Evolutionary conservation across 768 basidiomycete species (phyloP), one percentile per base, ranked within the genome.

Genomic region (Leccinellum luteum): DNA sequence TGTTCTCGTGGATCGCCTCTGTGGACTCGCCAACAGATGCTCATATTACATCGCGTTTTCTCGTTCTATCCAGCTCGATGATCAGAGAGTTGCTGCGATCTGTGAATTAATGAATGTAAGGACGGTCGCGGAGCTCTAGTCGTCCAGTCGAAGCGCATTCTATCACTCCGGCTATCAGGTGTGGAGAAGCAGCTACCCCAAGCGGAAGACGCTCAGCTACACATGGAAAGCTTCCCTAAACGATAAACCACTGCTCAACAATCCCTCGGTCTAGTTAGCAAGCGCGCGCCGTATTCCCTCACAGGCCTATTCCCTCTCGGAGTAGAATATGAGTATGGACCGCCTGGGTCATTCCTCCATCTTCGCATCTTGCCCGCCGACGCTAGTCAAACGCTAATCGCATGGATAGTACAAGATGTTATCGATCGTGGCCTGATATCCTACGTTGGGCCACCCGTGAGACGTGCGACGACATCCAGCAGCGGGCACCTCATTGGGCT

Each of bases 121-220:
- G 53, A 52, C 0, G 66, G 64, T 44, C 64, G 71, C 10, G 81
- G 81, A 0, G 61, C 83, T 10, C 64, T 81, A 2, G 67, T 83
- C 3, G 66, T 70, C 15, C 81, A 83, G 55, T 81, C 48, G 2
- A 28, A 48, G 25, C 45, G 31, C 13, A 28, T 48, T 19, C 17
- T 48, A 28, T 48, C 48, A 1, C 48, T 48, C 48, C 30, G 28
- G 48, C 48, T 48, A 6, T 28, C 19, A 3, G 30, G 48, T 6
- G 56, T 62, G 17, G 61, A 62, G 43, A 56, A 57, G 13, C 59
- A 62, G 17, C 25, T 61, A 13, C 48, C 28, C 0, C 10, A 30
- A 27, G 27, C 57, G 75, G 9, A 52, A 49, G 49, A 59, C 64
- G 17, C 31, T 30, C 48, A 48, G 25, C 9, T 12, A 10, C n/a